Evolutionary conservation across 768 basidiomycete genomes (phyloP).

Genomic region (Amanita pseudoporphyria): DNA sequence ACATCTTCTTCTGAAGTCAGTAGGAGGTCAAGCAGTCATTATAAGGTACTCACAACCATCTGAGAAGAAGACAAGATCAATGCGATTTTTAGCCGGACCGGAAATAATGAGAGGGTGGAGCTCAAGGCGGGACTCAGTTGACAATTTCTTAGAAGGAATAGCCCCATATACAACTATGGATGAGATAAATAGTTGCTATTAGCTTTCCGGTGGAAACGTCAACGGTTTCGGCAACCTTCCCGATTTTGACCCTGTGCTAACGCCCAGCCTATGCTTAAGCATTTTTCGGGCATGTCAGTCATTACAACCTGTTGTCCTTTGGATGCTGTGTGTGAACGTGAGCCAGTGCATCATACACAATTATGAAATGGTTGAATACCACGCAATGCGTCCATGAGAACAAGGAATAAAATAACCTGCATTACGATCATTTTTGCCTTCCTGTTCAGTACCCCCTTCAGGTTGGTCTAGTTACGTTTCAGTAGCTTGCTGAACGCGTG

Average conservation of each 20-base stretch:
- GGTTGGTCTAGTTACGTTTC: too few relatives aligned
- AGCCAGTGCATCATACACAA: not conserved
- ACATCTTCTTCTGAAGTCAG: too few relatives aligned
- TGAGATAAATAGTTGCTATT: not conserved
- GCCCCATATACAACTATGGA: not conserved
- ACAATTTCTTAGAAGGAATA: not conserved
- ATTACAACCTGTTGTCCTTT: not conserved
- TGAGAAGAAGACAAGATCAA: slow-evolving; percentile 69
- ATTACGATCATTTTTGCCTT: not conserved
- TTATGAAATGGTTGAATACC: not conserved
- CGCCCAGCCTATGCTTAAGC: not conserved
- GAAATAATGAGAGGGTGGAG: slow-evolving; percentile 49
- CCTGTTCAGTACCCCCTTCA: too few relatives aligned
- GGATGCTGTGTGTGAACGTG: not conserved
- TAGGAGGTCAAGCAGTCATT: not conserved
- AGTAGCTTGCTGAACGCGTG: too few relatives aligned
- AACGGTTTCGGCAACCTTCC: not conserved
- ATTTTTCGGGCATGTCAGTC: not conserved
- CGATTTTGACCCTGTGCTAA: not conserved
- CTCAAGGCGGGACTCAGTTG: slow-evolving; percentile 24
- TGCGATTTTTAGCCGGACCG: slow-evolving; percentile 54
- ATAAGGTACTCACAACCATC: slow-evolving; percentile 55
- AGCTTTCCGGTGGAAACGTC: not conserved
- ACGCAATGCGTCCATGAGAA: not conserved
- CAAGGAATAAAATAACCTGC: not conserved